phyloP scores from a whole-genome alignment of 2,329 filamentous ascomycete species.

The Colletotrichum cuscutae region DNA sequence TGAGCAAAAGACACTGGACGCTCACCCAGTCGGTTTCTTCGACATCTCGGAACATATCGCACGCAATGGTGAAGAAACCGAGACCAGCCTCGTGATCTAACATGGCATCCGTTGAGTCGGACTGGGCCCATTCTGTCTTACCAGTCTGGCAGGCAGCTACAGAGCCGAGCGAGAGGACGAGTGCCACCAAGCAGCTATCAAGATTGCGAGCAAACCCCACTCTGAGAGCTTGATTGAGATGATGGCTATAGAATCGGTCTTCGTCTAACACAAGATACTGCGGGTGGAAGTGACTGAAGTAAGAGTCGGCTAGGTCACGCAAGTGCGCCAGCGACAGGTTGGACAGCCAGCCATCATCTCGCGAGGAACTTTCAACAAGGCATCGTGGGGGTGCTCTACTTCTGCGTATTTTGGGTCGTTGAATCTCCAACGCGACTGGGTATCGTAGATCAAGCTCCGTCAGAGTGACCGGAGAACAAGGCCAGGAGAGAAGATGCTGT shows the following conservation, averaged over 20 bases:
- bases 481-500: slow-evolving; percentile 24
- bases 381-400: slow-evolving; percentile 9
- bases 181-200: slow-evolving; percentile 3
- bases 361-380: neutral
- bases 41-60: slow-evolving; percentile 3
- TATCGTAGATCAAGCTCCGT: slow-evolving; percentile 7
- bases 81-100: neutral
- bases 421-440: neutral
- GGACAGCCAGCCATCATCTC: neutral
- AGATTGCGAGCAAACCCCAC: neutral
- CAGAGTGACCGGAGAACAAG: slow-evolving; percentile 17
- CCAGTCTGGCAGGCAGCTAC: slow-evolving; percentile 18
- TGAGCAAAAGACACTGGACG: slow-evolving; percentile 27
- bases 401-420: neutral
- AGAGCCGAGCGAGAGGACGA: slow-evolving; percentile 16
- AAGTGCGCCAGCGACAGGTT: slow-evolving; percentile 1
- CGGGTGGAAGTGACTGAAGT: slow-evolving; percentile 22
- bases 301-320: neutral
- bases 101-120: neutral
- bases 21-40: slow-evolving; percentile 17
- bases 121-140: slow-evolving; percentile 2
- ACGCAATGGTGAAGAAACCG: slow-evolving; percentile 17
- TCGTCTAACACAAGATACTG: slow-evolving; percentile 11
- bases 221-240: slow-evolving; percentile 7
- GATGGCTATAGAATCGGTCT: slow-evolving; percentile 4